Evolutionary conservation across 495 filamentous ascomycete genomes (phyloP).

Genomic region (Baudoinia panamericana): DNA sequence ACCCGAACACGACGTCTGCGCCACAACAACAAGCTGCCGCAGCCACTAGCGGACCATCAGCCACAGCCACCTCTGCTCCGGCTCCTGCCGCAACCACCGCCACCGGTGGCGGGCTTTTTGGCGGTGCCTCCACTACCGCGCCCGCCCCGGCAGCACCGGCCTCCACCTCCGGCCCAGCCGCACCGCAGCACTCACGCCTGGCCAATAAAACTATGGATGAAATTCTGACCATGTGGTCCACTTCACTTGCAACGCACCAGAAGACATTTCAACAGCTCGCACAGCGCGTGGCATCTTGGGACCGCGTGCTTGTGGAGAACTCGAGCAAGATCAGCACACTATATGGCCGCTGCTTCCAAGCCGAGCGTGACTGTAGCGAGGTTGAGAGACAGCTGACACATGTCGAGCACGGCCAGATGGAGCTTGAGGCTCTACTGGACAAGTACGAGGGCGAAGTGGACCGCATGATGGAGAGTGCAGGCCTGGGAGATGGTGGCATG

Average conservation of each 20-base stretch:
- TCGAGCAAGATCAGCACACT: slow-evolving; percentile 83
- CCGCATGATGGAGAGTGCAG: slow-evolving; percentile 47
- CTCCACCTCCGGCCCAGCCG: slow-evolving; percentile 55
- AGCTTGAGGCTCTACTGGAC: slow-evolving; percentile 70
- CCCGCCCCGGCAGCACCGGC: slow-evolving; percentile 22
- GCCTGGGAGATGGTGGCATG: slow-evolving; percentile 31
- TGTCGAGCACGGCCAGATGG: slow-evolving; percentile 85
- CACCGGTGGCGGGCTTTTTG: not conserved
- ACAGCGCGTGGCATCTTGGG: slow-evolving; percentile 75
- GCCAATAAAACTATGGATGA: slow-evolving; percentile 99
- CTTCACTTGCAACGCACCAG: slow-evolving; percentile 87
- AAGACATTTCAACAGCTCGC: slow-evolving; percentile 89
- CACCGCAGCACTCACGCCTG: slow-evolving; percentile 67
- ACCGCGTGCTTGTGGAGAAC: slow-evolving; percentile 80
- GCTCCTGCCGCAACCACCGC: not conserved
- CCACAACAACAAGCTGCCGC: no score
- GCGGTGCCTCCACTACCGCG: slow-evolving; percentile 1
- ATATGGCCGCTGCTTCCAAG: slow-evolving; percentile 74
- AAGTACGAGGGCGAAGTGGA: slow-evolving; percentile 84
- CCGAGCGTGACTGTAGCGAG: slow-evolving; percentile 76
- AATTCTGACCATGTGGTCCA: slow-evolving; percentile 95
- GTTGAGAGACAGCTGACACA: slow-evolving; percentile 77
- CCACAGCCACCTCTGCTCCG: not conserved
- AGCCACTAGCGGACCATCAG: not conserved
- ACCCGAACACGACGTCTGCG: not conserved